Evolutionary conservation across 2,329 filamentous ascomycete genomes (phyloP).

Genomic region (Grosmannia clavigera): DNA sequence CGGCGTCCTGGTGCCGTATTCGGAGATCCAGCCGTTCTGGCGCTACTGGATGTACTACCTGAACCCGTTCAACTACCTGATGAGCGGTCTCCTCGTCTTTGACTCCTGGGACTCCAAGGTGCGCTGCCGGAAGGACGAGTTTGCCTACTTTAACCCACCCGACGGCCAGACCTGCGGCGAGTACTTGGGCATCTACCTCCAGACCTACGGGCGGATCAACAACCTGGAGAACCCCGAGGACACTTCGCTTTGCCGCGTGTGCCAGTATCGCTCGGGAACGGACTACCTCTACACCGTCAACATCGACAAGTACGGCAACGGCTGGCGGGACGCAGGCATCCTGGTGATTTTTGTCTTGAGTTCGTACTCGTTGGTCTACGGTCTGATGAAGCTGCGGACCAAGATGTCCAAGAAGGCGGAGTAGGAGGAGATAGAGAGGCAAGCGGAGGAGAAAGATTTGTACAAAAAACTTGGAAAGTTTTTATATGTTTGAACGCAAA

Average conservation of each 20-base stretch:
- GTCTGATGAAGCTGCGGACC: conserved; percentile 34
- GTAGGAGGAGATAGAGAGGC: conserved; percentile 10
- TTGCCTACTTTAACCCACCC: conserved; percentile 38
- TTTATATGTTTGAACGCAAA: too few species aligned
- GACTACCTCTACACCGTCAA: conserved; percentile 51
- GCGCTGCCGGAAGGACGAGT: conserved; percentile 33
- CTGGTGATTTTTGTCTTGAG: conserved; percentile 42
- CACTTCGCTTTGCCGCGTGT: conserved; percentile 43
- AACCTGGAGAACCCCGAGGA: conserved; percentile 50
- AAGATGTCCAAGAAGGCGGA: conserved; percentile 35
- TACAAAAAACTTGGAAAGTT: not conserved
- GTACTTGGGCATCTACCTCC: conserved; percentile 42
- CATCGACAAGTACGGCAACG: conserved; percentile 46
- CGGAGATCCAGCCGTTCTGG: conserved; percentile 54
- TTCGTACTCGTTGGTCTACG: conserved; percentile 36
- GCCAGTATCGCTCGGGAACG: conserved; percentile 42
- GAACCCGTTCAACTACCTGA: conserved; percentile 50
- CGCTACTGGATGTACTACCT: conserved; percentile 50
- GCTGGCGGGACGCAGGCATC: conserved; percentile 54
- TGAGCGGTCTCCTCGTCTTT: conserved; percentile 42
- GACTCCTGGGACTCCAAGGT: conserved; percentile 32
- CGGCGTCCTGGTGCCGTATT: conserved; percentile 59
- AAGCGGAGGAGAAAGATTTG: too few species aligned
- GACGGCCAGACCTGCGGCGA: conserved; percentile 39
- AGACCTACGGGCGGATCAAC: conserved; percentile 30